A percentile compares a stretch with the other conserved stretches of the same genome.
Evolutionary conservation across 768 basidiomycete species (phyloP).

Genomic region (Trametes coccinea): DNA sequence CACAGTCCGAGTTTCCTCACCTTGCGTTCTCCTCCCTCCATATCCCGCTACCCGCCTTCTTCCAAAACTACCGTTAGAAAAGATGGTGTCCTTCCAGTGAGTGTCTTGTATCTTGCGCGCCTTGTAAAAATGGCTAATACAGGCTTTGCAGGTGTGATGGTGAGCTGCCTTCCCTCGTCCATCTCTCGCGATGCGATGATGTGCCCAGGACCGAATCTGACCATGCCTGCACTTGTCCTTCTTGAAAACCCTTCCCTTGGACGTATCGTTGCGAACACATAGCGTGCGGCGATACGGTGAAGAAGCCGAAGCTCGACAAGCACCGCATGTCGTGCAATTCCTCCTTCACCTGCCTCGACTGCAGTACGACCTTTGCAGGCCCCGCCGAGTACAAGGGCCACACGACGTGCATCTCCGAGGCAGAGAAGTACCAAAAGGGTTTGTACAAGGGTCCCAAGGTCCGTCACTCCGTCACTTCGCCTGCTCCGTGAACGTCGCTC

Average conservation of each 20-base stretch:
- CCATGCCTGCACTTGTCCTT: neutral
- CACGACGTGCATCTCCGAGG: slow-evolving; percentile 85
- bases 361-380: slow-evolving; percentile 77
- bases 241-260: neutral
- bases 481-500: neutral
- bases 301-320: slow-evolving; percentile 91
- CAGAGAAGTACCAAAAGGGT: slow-evolving; percentile 89
- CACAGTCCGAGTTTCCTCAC: neutral
- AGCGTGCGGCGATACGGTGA: slow-evolving; percentile 86
- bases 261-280: neutral
- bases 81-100: slow-evolving; percentile 77
- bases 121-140: neutral
- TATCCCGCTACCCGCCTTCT: no score
- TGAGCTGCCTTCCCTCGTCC: slow-evolving; percentile 35
- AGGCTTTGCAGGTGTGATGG: slow-evolving; percentile 62
- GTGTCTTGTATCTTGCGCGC: slow-evolving; percentile 27
- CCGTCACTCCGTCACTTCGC: slow-evolving; percentile 24
- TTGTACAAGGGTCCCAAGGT: slow-evolving; percentile 81
- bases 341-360: slow-evolving; percentile 85
- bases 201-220: slow-evolving; percentile 11
- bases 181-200: slow-evolving; percentile 12
- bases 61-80: neutral
- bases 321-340: slow-evolving; percentile 63
- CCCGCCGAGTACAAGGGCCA: slow-evolving; percentile 81
- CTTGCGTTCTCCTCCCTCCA: slow-evolving; percentile 1